Conservation (phyloP, 169 alveolate species). For the Plasmodium coatneyi region DNA sequence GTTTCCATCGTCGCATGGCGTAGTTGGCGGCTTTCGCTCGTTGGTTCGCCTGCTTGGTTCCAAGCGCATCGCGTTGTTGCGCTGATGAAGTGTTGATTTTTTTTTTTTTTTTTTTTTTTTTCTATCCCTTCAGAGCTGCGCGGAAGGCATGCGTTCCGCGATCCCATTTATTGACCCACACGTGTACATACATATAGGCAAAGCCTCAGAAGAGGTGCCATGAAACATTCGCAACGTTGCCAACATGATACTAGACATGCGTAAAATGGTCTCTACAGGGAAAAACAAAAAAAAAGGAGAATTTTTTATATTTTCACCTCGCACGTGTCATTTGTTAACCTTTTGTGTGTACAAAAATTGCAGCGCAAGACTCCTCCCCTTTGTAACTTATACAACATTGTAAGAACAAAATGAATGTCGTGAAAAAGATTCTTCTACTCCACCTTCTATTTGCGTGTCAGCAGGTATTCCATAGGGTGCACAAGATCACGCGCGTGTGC, state of each 20-base stretch:
- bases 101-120: not conserved
- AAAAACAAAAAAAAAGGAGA: not conserved
- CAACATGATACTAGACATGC: constrained; percentile 2
- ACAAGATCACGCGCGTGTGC: not conserved
- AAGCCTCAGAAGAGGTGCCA: not conserved
- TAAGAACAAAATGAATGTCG: constrained; percentile 5
- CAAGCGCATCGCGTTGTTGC: not conserved
- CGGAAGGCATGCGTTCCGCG: not conserved
- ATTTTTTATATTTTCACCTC: not conserved
- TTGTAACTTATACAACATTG: not conserved
- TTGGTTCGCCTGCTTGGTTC: not conserved
- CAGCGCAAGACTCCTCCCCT: not conserved
- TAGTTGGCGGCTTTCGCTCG: not conserved
- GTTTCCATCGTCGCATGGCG: not conserved
- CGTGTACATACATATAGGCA: constrained; percentile 33
- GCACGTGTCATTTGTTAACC: not conserved
- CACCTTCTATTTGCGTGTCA: not conserved
- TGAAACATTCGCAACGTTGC: not conserved
- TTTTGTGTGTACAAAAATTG: not conserved
- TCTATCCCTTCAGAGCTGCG: not conserved
- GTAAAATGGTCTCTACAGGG: not conserved
- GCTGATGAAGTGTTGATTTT: not conserved
- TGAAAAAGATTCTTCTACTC: not conserved
- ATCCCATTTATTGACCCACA: not conserved
- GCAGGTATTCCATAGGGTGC: constrained; percentile 5